Evolutionary conservation across 2,329 filamentous ascomycete species (phyloP).

Genomic region (Trichoderma asperellum): DNA sequence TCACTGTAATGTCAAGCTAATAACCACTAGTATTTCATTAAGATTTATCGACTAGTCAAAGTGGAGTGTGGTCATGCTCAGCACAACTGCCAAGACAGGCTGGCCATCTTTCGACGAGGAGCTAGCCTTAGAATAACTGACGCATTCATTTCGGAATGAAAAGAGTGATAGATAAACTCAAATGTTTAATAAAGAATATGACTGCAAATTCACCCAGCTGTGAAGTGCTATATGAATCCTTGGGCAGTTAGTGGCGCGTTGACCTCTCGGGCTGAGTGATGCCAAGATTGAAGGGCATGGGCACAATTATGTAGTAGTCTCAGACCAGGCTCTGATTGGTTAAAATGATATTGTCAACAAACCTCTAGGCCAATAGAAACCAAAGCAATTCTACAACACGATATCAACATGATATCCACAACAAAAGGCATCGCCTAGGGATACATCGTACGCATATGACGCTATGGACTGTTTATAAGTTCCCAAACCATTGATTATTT

Average conservation of each 20-base stretch:
- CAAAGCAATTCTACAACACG: constrained; percentile 2
- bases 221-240: not conserved
- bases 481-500: not conserved
- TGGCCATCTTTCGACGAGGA: not conserved
- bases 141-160: not conserved
- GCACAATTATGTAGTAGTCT: not conserved
- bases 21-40: not conserved
- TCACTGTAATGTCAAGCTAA: not conserved
- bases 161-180: not conserved
- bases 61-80: not conserved
- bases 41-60: not conserved
- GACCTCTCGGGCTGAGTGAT: not conserved
- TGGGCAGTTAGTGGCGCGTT: not conserved
- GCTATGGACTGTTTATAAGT: not conserved
- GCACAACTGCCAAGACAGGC: not conserved
- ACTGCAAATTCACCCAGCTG: not conserved
- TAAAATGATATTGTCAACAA: not conserved
- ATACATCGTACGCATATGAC: not conserved
- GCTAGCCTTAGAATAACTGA: not conserved
- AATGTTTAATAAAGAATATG: not conserved
- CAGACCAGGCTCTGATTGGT: not conserved
- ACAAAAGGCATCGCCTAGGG: not conserved
- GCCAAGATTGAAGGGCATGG: not conserved
- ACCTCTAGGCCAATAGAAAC: constrained; percentile 11
- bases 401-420: not conserved